These are phyloP conservation scores for Galerina sulciceps DNA, from an alignment of 768 basidiomycete genomes.

Conservation along the genomic window DNA sequence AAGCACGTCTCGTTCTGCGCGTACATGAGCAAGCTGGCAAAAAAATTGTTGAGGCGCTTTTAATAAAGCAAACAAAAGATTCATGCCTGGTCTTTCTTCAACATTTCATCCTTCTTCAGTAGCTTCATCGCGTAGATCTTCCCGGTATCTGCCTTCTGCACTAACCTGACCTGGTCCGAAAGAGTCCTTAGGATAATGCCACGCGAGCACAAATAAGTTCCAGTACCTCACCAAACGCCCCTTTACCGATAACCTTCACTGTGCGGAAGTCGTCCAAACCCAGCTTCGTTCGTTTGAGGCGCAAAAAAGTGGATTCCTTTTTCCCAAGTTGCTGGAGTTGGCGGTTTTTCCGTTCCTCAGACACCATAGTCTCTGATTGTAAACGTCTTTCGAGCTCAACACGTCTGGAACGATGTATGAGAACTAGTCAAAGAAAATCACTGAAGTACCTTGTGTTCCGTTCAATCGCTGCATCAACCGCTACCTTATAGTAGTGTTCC, in stretches of 20 bases:
- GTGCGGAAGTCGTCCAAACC: slow-evolving; percentile 93
- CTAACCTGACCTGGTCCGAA: slow-evolving; percentile 73
- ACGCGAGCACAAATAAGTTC: not conserved
- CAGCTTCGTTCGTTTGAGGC: slow-evolving; percentile 86
- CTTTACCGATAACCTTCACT: slow-evolving; percentile 98
- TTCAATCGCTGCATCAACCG: slow-evolving; percentile 94
- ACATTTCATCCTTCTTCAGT: slow-evolving; percentile 96
- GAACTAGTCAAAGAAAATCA: not conserved
- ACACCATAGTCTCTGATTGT: slow-evolving; percentile 65
- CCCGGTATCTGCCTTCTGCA: slow-evolving; percentile 95
- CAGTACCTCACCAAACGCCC: slow-evolving; percentile 94
- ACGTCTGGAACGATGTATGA: slow-evolving; percentile 53
- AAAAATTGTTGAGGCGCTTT: not conserved
- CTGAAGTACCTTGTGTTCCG: slow-evolving; percentile 79
- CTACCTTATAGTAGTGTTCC: slow-evolving; percentile 96
- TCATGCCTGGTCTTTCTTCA: slow-evolving; percentile 95
- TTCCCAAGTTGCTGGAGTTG: slow-evolving; percentile 84
- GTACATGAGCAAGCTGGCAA: slow-evolving; percentile 89
- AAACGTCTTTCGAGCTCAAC: slow-evolving; percentile 86
- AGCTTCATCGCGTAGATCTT: slow-evolving; percentile 99
- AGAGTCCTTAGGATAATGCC: not conserved
- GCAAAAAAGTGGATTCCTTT: slow-evolving; percentile 87
- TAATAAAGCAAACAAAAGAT: not conserved
- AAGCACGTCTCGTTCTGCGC: slow-evolving; percentile 95
- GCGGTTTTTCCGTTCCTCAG: slow-evolving; percentile 86